These are phyloP conservation scores for Martiniozyma asiatica DNA, from an alignment of 1,139 yeast species.

Conservation along the genomic window DNA sequence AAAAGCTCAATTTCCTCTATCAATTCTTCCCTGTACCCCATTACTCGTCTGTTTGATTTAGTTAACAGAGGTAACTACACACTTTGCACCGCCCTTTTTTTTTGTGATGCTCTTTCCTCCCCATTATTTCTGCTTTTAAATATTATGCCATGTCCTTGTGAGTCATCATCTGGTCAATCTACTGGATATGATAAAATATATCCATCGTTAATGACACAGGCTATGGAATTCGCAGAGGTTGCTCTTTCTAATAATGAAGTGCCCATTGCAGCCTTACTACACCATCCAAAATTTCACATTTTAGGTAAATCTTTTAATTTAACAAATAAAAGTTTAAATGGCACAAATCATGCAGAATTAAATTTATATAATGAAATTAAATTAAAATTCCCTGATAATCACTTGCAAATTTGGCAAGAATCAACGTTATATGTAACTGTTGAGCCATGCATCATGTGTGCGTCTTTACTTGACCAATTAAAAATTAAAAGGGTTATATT, in stretches of 20 bases:
- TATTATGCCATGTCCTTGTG: too few relatives aligned
- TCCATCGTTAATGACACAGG: constrained; percentile 21
- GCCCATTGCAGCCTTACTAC: constrained; percentile 64
- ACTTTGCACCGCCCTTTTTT: too few relatives aligned
- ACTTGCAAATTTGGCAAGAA: constrained; percentile 30
- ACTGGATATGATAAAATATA: constrained; percentile 2
- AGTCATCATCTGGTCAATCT: too few relatives aligned
- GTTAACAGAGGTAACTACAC: too few relatives aligned
- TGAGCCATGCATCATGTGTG: constrained; percentile 98
- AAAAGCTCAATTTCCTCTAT: too few relatives aligned
- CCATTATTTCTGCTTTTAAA: too few relatives aligned
- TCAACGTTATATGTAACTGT: constrained; percentile 79
- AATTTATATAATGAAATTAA: constrained; percentile 56
- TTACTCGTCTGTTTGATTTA: too few relatives aligned
- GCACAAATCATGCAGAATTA: constrained; percentile 89
- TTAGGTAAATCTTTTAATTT: constrained; percentile 78
- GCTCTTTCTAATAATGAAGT: constrained; percentile 53
- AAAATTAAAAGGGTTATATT: constrained; percentile 64
- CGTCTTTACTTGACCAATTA: constrained; percentile 76
- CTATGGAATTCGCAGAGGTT: constrained; percentile 39
- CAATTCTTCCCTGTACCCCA: too few relatives aligned
- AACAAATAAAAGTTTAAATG: constrained; percentile 76
- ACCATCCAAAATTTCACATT: constrained; percentile 29
- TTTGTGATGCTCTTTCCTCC: too few relatives aligned
- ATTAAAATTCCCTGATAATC: constrained; percentile 13